phyloP scores from a whole-genome alignment of 23 red algal species.

The Gracilaria gracilis region DNA sequence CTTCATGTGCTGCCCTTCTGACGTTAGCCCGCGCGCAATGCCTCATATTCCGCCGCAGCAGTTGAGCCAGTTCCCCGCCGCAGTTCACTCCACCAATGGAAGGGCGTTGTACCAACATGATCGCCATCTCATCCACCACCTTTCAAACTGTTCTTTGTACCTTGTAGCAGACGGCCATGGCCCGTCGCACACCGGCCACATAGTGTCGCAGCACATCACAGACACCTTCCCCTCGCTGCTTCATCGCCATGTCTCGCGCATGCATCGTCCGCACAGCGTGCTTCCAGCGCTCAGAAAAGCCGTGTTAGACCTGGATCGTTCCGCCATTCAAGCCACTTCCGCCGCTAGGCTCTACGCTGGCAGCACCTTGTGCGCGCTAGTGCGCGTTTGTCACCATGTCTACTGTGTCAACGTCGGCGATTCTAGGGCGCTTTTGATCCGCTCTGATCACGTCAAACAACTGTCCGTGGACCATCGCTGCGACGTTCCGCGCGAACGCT shows the following conservation, averaged over 20 bases:
- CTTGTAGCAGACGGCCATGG: slow-evolving; percentile 62
- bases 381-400: background rate
- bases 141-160: background rate
- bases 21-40: background rate
- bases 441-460: background rate
- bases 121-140: slow-evolving; percentile 48
- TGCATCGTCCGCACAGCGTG: background rate
- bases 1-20: no score
- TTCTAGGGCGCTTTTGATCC: slow-evolving; percentile 29
- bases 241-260: background rate
- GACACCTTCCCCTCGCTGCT: background rate
- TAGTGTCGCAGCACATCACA: slow-evolving; percentile 38
- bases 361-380: slow-evolving; percentile 40
- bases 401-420: slow-evolving; percentile 55
- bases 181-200: slow-evolving; percentile 17
- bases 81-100: slow-evolving; percentile 28
- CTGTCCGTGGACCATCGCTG: slow-evolving; percentile 49
- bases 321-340: slow-evolving; percentile 2
- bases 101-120: slow-evolving; percentile 50
- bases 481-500: slow-evolving; percentile 15
- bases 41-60: background rate
- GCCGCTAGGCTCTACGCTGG: slow-evolving; percentile 39
- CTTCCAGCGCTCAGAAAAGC: background rate
- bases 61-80: background rate
- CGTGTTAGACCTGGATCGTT: slow-evolving; percentile 8